Percentiles rank a stretch among this genome's conserved stretches.
These are phyloP conservation scores for Geotrichum cucujoidarum DNA, from an alignment of 1,139 yeast species.

Conservation along the genomic window DNA sequence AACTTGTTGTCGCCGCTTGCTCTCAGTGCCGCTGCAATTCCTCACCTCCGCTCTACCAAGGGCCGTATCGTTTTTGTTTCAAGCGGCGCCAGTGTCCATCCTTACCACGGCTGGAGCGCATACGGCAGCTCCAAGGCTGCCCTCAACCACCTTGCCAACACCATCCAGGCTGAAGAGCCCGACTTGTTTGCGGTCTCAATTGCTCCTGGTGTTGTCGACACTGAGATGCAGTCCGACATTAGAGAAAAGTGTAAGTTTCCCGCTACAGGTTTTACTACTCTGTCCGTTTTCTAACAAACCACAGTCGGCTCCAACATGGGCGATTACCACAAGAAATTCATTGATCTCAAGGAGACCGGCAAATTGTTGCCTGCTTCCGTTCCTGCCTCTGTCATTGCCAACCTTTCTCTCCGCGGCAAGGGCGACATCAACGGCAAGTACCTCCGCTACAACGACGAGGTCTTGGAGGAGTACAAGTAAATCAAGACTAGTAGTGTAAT, in stretches of 20 bases:
- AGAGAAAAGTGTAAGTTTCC: constrained; percentile 45
- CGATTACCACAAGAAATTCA: constrained; percentile 53
- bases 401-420: constrained; percentile 51
- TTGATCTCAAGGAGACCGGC: constrained; percentile 51
- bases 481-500: too few relatives aligned
- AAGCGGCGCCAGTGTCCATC: constrained; percentile 70
- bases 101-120: constrained; percentile 77
- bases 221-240: constrained; percentile 76
- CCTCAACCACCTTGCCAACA: constrained; percentile 62
- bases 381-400: constrained; percentile 66
- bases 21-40: constrained; percentile 52
- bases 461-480: constrained; percentile 22
- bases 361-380: constrained; percentile 58
- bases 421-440: constrained; percentile 58
- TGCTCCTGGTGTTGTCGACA: constrained; percentile 93
- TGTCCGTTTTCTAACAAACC: constrained; percentile 7
- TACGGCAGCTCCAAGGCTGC: constrained; percentile 92
- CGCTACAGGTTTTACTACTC: not conserved
- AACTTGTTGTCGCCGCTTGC: constrained; percentile 75
- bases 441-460: constrained; percentile 53
- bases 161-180: constrained; percentile 63
- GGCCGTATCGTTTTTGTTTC: constrained; percentile 72
- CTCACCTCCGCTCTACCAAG: constrained; percentile 50
- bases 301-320: constrained; percentile 53
- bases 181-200: constrained; percentile 58